Conservation (phyloP, 805 yeast genomes). For the Saturnispora besseyi region DNA sequence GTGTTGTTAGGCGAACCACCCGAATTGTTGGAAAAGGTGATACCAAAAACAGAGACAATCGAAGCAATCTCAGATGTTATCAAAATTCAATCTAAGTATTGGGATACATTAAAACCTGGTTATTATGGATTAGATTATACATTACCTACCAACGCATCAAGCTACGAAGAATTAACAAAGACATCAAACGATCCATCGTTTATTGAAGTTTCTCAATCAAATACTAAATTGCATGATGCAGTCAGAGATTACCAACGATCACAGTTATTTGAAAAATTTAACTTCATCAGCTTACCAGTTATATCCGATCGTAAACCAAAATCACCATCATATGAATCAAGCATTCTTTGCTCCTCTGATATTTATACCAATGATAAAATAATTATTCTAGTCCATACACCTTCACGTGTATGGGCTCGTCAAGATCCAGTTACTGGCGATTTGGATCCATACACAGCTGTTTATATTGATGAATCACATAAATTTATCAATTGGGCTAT, state of each 20-base stretch:
- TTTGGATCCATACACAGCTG: slow-evolving; percentile 62
- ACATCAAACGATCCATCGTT: slow-evolving; percentile 33
- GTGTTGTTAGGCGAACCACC: slow-evolving; percentile 94
- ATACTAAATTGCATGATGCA: slow-evolving; percentile 57
- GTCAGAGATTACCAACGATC: slow-evolving; percentile 63
- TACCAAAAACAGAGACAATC: slow-evolving; percentile 70
- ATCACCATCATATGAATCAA: slow-evolving; percentile 43
- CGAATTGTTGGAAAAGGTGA: slow-evolving; percentile 52
- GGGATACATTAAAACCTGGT: slow-evolving; percentile 80
- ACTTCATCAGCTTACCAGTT: slow-evolving; percentile 64
- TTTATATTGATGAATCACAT: slow-evolving; percentile 66
- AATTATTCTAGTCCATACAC: slow-evolving; percentile 73
- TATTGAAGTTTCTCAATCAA: slow-evolving; percentile 31
- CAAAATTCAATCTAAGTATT: slow-evolving; percentile 70
- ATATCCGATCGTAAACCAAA: slow-evolving; percentile 32
- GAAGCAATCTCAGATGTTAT: slow-evolving; percentile 76
- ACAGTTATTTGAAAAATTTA: slow-evolving; percentile 43
- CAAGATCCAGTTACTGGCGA: slow-evolving; percentile 72
- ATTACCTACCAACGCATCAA: slow-evolving; percentile 24
- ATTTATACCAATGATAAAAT: slow-evolving; percentile 57
- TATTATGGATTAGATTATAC: slow-evolving; percentile 29
- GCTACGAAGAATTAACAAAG: slow-evolving; percentile 29
- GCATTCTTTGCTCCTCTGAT: slow-evolving; percentile 61
- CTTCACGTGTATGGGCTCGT: slow-evolving; percentile 88
- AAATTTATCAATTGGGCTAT: slow-evolving; percentile 63